Conservation (phyloP, 257 asterid genomes). For the Henckelia pumila region DNA sequence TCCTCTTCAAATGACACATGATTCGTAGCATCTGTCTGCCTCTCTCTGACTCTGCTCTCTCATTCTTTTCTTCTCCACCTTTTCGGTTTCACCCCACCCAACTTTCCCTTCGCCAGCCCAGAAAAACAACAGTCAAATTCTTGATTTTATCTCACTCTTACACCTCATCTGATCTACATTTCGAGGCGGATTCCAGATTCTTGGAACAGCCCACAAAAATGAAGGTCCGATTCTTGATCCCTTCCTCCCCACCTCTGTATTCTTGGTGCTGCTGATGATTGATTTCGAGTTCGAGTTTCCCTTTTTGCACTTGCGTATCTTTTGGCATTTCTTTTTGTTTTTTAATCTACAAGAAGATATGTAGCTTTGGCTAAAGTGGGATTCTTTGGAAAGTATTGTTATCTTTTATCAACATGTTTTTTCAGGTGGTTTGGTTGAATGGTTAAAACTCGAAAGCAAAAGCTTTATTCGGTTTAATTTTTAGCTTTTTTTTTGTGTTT, state of each 20-base stretch:
- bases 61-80: not conserved
- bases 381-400: not conserved
- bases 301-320: slow-evolving; percentile 28
- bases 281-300: slow-evolving; percentile 14
- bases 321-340: slow-evolving; percentile 8
- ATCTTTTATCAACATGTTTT: not conserved
- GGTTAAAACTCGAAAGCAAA: not conserved
- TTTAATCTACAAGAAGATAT: too few relatives aligned
- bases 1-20: not conserved
- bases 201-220: not conserved
- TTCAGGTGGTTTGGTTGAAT: slow-evolving; percentile 6
- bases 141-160: too few relatives aligned
- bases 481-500: not conserved
- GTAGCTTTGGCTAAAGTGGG: not conserved
- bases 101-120: not conserved
- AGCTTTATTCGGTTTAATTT: not conserved
- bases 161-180: not conserved
- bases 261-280: slow-evolving; percentile 21
- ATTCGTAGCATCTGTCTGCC: not conserved
- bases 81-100: not conserved
- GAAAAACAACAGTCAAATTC: not conserved
- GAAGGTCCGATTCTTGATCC: not conserved
- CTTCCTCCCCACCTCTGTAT: slow-evolving; percentile 17
- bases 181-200: not conserved
- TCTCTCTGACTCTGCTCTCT: not conserved